Percentiles rank a stretch among this genome's conserved stretches.
phyloP scores from a whole-genome alignment of 345 rosid species.

The Gynandropsis gynandra region DNA sequence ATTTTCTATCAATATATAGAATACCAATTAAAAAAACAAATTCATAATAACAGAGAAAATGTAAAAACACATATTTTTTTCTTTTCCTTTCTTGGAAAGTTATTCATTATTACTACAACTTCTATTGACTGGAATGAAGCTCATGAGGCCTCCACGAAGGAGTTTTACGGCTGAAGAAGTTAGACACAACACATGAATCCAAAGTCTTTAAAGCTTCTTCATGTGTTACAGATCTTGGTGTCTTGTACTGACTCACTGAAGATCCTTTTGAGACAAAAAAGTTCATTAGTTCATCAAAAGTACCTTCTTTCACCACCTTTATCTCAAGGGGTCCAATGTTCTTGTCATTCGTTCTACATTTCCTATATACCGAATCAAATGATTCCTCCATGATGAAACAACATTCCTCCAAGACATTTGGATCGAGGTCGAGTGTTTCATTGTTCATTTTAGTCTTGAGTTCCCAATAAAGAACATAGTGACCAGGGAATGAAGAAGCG shows the following conservation, averaged over 20 bases:
- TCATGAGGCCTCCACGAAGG: background rate
- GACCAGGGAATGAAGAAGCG: conserved; percentile 23
- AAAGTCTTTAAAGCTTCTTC: conserved; percentile 24
- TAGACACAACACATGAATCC: background rate
- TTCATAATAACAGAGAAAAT: no score
- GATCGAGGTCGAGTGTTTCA: conserved; percentile 28
- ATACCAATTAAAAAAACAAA: no score
- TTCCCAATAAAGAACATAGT: conserved; percentile 72
- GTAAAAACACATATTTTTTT: no score
- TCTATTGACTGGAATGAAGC: no score
- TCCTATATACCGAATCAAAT: conserved; percentile 49
- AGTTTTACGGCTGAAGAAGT: background rate
- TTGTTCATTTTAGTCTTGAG: conserved; percentile 5
- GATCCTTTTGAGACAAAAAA: conserved; percentile 56
- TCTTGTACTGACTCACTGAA: conserved; percentile 68
- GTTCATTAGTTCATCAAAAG: conserved; percentile 68
- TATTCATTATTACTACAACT: no score
- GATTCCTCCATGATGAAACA: conserved; percentile 52
- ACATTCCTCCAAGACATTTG: conserved; percentile 45
- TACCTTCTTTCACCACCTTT: conserved; percentile 45
- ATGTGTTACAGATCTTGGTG: conserved; percentile 49
- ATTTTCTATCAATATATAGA: no score
- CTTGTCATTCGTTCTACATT: conserved; percentile 49
- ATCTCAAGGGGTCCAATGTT: conserved; percentile 61
- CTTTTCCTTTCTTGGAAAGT: no score